These are phyloP conservation scores for Camellia granthamiana DNA, from an alignment of 148 eudicot species.

Conservation along the genomic window DNA sequence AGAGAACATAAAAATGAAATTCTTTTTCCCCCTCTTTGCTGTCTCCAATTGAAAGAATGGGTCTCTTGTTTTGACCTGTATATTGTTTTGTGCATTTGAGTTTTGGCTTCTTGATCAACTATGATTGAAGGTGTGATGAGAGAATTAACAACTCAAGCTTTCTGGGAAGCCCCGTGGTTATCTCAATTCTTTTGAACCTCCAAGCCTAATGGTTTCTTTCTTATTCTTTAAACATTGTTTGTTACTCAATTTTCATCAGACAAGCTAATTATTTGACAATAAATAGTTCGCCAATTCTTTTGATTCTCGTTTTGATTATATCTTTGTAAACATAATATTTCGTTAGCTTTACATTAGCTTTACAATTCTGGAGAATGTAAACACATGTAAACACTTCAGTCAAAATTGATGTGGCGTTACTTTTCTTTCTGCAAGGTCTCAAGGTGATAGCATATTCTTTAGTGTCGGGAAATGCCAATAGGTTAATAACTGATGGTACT, in stretches of 20 bases:
- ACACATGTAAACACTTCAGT: not conserved
- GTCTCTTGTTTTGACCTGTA: not conserved
- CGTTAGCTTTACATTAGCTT: not conserved
- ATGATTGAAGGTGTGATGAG: no score
- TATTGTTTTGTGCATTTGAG: not conserved
- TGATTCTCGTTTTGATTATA: not conserved
- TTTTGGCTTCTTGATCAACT: not conserved
- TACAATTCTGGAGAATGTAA: not conserved
- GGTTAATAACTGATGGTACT: conserved; percentile 28
- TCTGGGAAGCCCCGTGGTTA: conserved; percentile 37
- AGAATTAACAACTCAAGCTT: conserved; percentile 32
- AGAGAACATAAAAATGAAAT: not conserved
- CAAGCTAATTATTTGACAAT: conserved; percentile 2
- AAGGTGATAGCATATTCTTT: conserved; percentile 37
- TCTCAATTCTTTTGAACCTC: conserved; percentile 35
- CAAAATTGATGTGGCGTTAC: not conserved
- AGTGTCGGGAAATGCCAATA: conserved; percentile 19
- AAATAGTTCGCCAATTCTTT: not conserved
- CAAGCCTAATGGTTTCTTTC: conserved; percentile 44
- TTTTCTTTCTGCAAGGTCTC: conserved; percentile 37
- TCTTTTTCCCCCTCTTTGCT: not conserved
- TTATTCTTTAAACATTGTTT: conserved; percentile 8
- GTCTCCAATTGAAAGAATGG: not conserved
- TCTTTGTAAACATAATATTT: not conserved
- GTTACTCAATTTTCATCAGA: not conserved